Percentiles rank a stretch among this genome's conserved stretches.
These are phyloP conservation scores for Tulasnella sp. DNA, from an alignment of 768 basidiomycete species.

Conservation along the genomic window DNA sequence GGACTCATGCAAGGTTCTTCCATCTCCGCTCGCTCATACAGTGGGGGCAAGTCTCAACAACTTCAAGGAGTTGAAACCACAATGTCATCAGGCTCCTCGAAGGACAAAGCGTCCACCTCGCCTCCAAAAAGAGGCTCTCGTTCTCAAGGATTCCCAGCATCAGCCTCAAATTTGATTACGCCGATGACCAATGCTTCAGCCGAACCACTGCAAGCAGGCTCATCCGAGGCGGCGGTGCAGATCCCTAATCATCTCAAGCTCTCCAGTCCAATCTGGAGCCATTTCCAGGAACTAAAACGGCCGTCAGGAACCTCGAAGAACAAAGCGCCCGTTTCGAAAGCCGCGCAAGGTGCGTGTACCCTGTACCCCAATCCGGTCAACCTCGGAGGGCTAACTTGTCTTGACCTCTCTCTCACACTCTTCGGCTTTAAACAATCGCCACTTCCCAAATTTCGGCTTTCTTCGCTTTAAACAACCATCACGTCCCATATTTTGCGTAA, in stretches of 20 bases:
- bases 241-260: not conserved
- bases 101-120: constrained; percentile 10
- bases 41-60: not conserved
- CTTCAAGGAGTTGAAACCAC: constrained; percentile 13
- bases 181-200: not conserved
- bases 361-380: not conserved
- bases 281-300: constrained; percentile 33
- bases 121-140: not conserved
- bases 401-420: not conserved
- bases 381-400: not conserved
- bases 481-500: not conserved
- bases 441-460: too few species aligned
- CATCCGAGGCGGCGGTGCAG: not conserved
- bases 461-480: not conserved
- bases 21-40: not conserved
- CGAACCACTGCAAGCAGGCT: not conserved
- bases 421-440: not conserved
- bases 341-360: not conserved
- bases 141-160: too few species aligned
- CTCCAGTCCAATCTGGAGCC: not conserved
- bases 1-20: not conserved
- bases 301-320: constrained; percentile 47
- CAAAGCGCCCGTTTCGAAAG: constrained; percentile 59
- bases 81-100: not conserved
- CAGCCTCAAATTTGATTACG: not conserved